A percentile compares a stretch with the other conserved stretches of the same genome.
Conservation (phyloP, 208 protist species). For the Leishmania braziliensis region DNA sequence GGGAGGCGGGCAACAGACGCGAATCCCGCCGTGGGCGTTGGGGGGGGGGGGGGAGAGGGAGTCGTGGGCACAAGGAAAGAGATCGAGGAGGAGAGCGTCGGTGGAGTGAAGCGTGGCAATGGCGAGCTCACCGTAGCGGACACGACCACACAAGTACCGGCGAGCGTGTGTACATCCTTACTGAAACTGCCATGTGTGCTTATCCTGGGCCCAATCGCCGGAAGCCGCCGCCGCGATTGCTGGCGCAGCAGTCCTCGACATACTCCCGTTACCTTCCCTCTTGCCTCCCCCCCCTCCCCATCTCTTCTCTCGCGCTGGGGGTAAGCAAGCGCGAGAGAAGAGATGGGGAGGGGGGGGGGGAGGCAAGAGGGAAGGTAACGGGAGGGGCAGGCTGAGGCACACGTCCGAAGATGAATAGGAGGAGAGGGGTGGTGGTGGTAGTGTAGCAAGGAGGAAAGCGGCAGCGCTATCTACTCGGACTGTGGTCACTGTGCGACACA, state of each 20-base stretch:
- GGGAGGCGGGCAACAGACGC: not conserved
- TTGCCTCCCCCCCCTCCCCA: too few species aligned
- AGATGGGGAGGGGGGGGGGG: not conserved
- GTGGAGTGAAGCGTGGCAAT: not conserved
- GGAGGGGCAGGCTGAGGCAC: not conserved
- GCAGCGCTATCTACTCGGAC: not conserved
- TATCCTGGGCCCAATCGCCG: not conserved
- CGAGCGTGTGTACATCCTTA: not conserved
- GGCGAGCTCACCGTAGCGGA: not conserved
- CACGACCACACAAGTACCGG: not conserved
- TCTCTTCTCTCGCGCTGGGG: not conserved
- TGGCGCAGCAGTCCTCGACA: not conserved
- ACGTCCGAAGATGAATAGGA: not conserved
- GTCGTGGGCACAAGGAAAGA: not conserved
- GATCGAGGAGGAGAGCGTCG: not conserved
- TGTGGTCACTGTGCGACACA: not conserved
- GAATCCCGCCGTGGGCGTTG: not conserved
- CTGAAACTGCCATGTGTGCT: not conserved
- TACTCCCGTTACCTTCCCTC: not conserved
- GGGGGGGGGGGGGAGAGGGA: not conserved
- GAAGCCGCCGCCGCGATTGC: not conserved
- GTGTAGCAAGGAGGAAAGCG: not conserved
- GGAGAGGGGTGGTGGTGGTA: not conserved
- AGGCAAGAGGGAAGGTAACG: not conserved
- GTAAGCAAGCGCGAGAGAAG: not conserved